Percentiles rank a stretch among this genome's conserved stretches.
These are phyloP conservation scores for Gymnopilus junonius DNA, from an alignment of 768 basidiomycete species.

Conservation along the genomic window DNA sequence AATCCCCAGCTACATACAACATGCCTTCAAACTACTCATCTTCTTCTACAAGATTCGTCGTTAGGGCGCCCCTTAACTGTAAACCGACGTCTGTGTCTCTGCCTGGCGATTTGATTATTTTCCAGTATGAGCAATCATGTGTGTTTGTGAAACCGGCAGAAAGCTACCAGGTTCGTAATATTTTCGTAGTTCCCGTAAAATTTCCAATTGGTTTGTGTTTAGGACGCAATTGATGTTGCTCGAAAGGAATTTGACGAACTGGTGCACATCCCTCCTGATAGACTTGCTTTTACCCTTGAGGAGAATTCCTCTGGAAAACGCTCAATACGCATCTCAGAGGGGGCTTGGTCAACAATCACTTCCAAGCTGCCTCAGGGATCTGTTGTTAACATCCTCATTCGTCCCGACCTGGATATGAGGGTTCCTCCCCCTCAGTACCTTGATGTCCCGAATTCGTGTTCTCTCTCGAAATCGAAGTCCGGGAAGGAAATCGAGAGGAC, in stretches of 20 bases:
- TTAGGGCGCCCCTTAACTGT: not conserved
- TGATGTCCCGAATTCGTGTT: conserved; percentile 28
- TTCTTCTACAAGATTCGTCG: not conserved
- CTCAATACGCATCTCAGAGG: conserved; percentile 53
- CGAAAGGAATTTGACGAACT: conserved; percentile 54
- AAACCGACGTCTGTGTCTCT: conserved; percentile 23
- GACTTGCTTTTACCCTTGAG: conserved; percentile 48
- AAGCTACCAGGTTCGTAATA: conserved; percentile 41
- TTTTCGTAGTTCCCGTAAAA: not conserved
- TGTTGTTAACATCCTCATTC: conserved; percentile 48
- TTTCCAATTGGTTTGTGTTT: not conserved
- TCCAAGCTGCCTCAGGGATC: conserved; percentile 48
- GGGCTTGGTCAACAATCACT: conserved; percentile 50
- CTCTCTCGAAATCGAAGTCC: not conserved
- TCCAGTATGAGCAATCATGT: conserved; percentile 45
- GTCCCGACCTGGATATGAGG: conserved; percentile 34
- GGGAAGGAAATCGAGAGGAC: not conserved
- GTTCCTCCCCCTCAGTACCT: conserved; percentile 47
- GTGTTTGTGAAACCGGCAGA: conserved; percentile 54
- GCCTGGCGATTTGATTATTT: conserved; percentile 51
- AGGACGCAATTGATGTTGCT: conserved; percentile 57
- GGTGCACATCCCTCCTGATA: conserved; percentile 36
- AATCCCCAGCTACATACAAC: not conserved
- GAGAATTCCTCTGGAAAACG: conserved; percentile 33
- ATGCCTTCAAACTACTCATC: not conserved